phyloP scores from a whole-genome alignment of 306 rosid species.

The Pyrus pyrifolia region DNA sequence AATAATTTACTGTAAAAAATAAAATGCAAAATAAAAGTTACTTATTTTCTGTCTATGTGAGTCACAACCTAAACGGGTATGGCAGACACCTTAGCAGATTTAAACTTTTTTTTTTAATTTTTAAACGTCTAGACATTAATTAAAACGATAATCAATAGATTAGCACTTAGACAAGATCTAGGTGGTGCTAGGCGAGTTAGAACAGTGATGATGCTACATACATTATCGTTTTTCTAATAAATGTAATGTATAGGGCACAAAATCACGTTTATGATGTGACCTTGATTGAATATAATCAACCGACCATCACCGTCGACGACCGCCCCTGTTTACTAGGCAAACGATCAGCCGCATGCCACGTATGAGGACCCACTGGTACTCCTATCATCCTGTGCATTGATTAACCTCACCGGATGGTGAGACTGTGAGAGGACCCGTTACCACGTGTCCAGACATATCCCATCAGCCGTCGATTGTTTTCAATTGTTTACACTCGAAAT shows the following conservation, averaged over 20 bases:
- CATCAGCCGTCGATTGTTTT: background rate
- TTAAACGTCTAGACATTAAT: no score
- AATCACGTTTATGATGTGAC: conserved; percentile 1
- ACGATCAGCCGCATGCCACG: background rate
- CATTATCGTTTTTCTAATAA: background rate
- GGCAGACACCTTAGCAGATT: no score
- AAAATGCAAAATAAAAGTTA: no score
- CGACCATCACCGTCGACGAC: background rate
- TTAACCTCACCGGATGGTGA: background rate
- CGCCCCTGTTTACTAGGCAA: background rate
- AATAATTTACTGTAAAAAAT: no score
- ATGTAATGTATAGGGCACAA: background rate
- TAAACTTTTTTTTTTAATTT: no score
- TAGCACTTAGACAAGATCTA: no score
- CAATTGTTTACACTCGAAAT: background rate
- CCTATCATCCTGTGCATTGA: background rate
- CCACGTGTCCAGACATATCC: background rate
- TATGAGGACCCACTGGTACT: background rate
- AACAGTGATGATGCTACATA: background rate
- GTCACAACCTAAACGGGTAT: no score
- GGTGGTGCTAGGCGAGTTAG: no score
- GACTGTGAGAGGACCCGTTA: background rate
- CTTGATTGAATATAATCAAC: background rate
- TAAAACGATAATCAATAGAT: no score
- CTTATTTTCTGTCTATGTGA: no score